Conservation (phyloP, 805 yeast genomes). For the Zygosaccharomyces bailii region DNA sequence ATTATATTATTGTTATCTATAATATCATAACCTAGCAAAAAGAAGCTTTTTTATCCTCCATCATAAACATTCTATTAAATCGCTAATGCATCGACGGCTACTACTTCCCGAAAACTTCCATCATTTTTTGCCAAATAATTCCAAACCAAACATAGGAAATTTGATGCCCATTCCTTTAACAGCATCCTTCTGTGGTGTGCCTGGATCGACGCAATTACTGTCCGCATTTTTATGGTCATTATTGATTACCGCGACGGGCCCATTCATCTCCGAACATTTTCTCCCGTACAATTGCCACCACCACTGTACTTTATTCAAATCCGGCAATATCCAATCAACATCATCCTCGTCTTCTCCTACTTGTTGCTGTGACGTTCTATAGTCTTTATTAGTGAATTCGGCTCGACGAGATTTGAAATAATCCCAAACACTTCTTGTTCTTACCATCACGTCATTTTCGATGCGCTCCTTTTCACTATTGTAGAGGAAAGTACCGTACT, state of each 20-base stretch:
- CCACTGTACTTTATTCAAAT: constrained; percentile 55
- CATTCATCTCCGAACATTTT: constrained; percentile 63
- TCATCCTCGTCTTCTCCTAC: constrained; percentile 35
- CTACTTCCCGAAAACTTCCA: constrained; percentile 1
- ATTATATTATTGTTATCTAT: background rate
- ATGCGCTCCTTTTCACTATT: constrained; percentile 66
- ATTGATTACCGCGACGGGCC: background rate
- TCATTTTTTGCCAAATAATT: constrained; percentile 25
- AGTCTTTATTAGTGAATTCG: constrained; percentile 63
- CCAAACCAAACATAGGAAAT: constrained; percentile 25
- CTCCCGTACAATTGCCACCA: constrained; percentile 87
- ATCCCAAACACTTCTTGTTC: constrained; percentile 87
- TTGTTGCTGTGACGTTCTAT: constrained; percentile 23
- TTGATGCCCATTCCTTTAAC: constrained; percentile 15
- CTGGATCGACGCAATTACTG: background rate
- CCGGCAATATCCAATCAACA: constrained; percentile 49
- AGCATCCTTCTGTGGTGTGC: constrained; percentile 7
- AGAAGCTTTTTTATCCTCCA: background rate
- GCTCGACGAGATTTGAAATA: constrained; percentile 72
- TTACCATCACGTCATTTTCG: constrained; percentile 39
- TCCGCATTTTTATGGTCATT: background rate
- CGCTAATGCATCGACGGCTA: background rate
- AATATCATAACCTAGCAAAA: background rate
- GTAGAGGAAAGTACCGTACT: constrained; percentile 84
- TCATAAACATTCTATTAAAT: too few relatives aligned